A percentile compares a stretch with the other conserved stretches of the same genome.
phyloP scores from a whole-genome alignment of 257 asterid genomes.

The Solanum microdontum region DNA sequence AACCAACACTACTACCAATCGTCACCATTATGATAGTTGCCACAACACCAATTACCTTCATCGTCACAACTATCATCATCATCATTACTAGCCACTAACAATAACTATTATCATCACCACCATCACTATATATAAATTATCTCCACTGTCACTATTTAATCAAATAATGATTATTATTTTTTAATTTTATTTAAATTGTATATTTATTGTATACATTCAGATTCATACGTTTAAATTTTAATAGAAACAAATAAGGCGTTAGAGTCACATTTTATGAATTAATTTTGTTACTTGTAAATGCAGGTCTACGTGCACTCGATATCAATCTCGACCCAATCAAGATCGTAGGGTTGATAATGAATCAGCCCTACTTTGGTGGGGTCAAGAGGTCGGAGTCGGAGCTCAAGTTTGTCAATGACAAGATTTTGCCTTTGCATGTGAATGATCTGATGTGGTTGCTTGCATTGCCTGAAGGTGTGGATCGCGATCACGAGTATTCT shows the following conservation, averaged over 20 bases:
- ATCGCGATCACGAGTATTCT: conserved; percentile 47
- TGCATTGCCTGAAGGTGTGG: conserved; percentile 47
- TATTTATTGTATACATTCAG: no score
- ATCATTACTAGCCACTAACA: no score
- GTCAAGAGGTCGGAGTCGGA: conserved; percentile 39
- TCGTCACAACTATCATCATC: not conserved
- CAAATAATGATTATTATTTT: no score
- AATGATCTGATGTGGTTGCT: conserved; percentile 52
- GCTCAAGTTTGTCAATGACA: conserved; percentile 16
- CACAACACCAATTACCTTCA: no score
- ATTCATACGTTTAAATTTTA: no score
- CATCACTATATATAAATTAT: not conserved
- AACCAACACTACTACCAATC: no score
- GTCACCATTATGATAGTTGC: no score
- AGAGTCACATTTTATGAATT: no score
- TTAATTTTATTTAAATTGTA: no score
- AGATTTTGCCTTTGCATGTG: conserved; percentile 28
- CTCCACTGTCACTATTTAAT: not conserved
- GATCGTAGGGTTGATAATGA: conserved; percentile 48
- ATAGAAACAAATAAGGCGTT: not conserved
- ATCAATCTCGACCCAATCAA: conserved; percentile 27
- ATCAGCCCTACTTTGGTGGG: conserved; percentile 58
- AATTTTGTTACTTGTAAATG: not conserved
- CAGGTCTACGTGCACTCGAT: conserved; percentile 24
- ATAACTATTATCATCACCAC: not conserved